Evolutionary conservation across 208 protist genomes (phyloP).

Genomic region (Phytomonas francai): DNA sequence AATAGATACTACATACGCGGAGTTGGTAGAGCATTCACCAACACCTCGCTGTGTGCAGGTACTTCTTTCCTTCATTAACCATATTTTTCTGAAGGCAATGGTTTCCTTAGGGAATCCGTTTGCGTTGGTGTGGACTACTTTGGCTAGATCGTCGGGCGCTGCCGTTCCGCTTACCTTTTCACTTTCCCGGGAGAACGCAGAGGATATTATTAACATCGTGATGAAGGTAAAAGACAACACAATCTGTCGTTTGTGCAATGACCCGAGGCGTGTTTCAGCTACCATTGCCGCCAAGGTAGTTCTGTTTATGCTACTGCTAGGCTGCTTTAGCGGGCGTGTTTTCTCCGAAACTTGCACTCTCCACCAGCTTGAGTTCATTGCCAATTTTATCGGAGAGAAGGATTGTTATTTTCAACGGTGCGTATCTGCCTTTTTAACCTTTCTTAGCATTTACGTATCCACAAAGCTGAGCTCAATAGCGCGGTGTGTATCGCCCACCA

Average conservation of each 20-base stretch:
- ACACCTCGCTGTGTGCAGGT: conserved; percentile 59
- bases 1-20: conserved; percentile 27
- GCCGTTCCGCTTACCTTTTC: conserved; percentile 9
- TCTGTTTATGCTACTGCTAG: conserved; percentile 55
- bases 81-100: conserved; percentile 46
- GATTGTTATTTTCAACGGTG: conserved; percentile 79
- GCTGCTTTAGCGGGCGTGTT: conserved; percentile 37
- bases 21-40: conserved; percentile 26
- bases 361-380: conserved; percentile 37
- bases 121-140: conserved; percentile 25
- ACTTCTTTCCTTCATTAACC: conserved; percentile 73
- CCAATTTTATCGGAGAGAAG: conserved; percentile 46
- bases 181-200: conserved; percentile 15
- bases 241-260: conserved; percentile 16
- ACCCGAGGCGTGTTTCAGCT: conserved; percentile 19
- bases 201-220: conserved; percentile 16
- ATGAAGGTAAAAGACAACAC: conserved; percentile 21
- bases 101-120: conserved; percentile 44
- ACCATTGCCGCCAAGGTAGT: conserved; percentile 71
- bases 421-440: conserved; percentile 22
- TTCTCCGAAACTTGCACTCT: conserved; percentile 39
- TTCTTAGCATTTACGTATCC: conserved; percentile 47
- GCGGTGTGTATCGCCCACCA: conserved; percentile 27
- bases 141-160: conserved; percentile 13
- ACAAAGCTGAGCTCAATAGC: conserved; percentile 47